A percentile compares a stretch with the other conserved stretches of the same genome.
phyloP scores from a whole-genome alignment of 78 protist genomes.

The Polysphondylium violaceum region DNA sequence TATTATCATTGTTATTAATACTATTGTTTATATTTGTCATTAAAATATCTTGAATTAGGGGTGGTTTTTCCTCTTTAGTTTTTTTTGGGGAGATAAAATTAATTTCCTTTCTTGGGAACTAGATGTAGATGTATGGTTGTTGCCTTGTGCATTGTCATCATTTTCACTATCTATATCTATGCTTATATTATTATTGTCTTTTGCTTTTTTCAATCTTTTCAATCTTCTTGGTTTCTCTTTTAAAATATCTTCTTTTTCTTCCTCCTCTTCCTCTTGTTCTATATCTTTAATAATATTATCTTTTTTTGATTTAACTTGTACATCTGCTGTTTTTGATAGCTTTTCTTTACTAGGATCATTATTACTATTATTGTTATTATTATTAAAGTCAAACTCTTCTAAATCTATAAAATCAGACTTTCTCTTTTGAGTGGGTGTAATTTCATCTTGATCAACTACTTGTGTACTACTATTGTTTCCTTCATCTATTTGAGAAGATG shows the following conservation, averaged over 20 bases:
- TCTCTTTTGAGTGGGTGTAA: neutral
- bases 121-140: neutral
- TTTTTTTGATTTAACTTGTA: neutral
- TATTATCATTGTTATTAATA: too few species aligned
- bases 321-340: neutral
- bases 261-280: neutral
- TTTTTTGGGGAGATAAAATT: too few species aligned
- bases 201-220: neutral
- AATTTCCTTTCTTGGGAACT: neutral
- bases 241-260: neutral
- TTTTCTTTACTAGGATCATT: neutral
- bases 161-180: neutral
- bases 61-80: too few species aligned
- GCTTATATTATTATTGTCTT: neutral
- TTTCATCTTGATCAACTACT: conserved; percentile 1
- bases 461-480: neutral
- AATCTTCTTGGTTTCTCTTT: neutral
- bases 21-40: too few species aligned
- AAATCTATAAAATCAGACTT: too few species aligned
- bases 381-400: too few species aligned
- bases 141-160: neutral
- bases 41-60: too few species aligned
- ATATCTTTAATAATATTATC: neutral
- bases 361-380: neutral
- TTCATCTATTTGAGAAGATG: conserved; percentile 1